Evolutionary conservation across 1,284 basidiomycete species (phyloP).

Genomic region (Schizophyllum commune): DNA sequence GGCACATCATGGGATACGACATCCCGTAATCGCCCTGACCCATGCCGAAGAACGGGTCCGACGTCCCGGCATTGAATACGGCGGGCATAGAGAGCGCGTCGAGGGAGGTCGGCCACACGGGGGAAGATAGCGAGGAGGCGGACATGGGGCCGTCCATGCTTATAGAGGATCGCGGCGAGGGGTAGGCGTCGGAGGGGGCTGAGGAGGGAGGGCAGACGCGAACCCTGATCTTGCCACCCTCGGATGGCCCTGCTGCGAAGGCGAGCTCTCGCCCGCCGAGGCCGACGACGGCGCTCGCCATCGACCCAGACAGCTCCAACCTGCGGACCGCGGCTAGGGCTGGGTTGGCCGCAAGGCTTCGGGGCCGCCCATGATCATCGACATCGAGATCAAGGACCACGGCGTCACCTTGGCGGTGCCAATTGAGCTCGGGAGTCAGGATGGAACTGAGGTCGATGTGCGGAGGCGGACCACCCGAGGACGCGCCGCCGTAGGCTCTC

Average conservation of each 20-base stretch:
- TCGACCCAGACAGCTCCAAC: constrained; percentile 47
- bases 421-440: constrained; percentile 48
- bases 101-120: background rate
- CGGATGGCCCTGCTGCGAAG: constrained; percentile 54
- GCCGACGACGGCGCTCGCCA: constrained; percentile 37
- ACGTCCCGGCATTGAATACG: background rate
- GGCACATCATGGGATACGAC: constrained; percentile 16
- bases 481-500: constrained; percentile 34
- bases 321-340: constrained; percentile 29
- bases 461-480: constrained; percentile 25
- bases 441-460: constrained; percentile 46
- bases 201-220: constrained; percentile 54
- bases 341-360: constrained; percentile 20
- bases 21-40: constrained; percentile 32
- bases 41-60: constrained; percentile 7
- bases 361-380: constrained; percentile 29
- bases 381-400: constrained; percentile 46
- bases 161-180: constrained; percentile 11
- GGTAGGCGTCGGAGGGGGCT: constrained; percentile 30
- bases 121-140: background rate
- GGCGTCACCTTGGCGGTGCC: constrained; percentile 34
- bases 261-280: constrained; percentile 61
- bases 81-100: background rate
- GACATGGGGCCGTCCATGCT: background rate
- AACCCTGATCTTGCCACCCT: constrained; percentile 66